Conservation (phyloP, 768 basidiomycete species). For the Lactarius sp. region DNA sequence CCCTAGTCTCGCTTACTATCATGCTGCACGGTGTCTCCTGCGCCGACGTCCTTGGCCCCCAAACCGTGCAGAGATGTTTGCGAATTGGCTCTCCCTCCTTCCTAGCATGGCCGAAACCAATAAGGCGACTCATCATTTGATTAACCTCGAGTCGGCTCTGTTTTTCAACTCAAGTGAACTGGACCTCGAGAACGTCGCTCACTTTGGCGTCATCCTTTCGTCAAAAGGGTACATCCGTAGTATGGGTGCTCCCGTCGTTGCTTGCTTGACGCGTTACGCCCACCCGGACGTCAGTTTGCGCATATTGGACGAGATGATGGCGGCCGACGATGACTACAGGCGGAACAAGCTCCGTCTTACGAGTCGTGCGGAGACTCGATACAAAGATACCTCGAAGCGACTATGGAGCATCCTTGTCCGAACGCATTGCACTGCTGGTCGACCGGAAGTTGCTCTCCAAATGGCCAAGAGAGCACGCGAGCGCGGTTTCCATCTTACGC, state of each 20-base stretch:
- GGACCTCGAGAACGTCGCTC: slow-evolving; percentile 37
- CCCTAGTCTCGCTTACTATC: slow-evolving; percentile 35
- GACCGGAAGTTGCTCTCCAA: slow-evolving; percentile 40
- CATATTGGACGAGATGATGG: slow-evolving; percentile 38
- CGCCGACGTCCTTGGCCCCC: slow-evolving; percentile 20
- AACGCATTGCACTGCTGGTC: slow-evolving; percentile 37
- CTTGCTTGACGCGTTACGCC: slow-evolving; percentile 43
- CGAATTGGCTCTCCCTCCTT: slow-evolving; percentile 42
- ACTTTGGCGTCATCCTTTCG: slow-evolving; percentile 42
- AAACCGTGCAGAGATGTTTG: slow-evolving; percentile 29
- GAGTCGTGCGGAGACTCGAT: not conserved
- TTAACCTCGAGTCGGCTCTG: slow-evolving; percentile 33
- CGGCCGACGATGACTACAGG: slow-evolving; percentile 30
- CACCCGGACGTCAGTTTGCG: slow-evolving; percentile 31
- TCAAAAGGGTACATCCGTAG: slow-evolving; percentile 41
- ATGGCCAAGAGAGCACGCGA: slow-evolving; percentile 38
- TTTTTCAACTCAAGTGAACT: slow-evolving; percentile 31
- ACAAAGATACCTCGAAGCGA: slow-evolving; percentile 11
- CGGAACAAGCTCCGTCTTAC: not conserved
- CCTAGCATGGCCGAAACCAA: slow-evolving; percentile 27
- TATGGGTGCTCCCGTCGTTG: slow-evolving; percentile 28
- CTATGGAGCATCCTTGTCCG: slow-evolving; percentile 40
- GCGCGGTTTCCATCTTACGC: slow-evolving; percentile 33
- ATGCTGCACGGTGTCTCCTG: slow-evolving; percentile 36
- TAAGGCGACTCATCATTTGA: slow-evolving; percentile 23